Evolutionary conservation across 441 rosid genomes (phyloP), one percentile per base, ranked within the genome.

Genomic region (Codiaeum variegatum): DNA sequence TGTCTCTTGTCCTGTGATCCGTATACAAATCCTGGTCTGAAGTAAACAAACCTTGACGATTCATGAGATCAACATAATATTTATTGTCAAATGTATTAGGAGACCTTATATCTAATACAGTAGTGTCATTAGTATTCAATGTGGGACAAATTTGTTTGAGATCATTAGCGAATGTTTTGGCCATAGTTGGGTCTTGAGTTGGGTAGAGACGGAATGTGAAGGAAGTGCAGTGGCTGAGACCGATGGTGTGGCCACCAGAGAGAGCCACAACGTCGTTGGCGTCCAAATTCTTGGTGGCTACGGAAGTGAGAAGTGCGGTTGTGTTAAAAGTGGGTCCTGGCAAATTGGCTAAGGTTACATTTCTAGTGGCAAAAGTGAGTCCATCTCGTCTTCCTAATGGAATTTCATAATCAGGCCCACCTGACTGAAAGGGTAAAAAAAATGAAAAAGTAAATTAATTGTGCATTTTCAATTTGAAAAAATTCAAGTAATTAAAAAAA

Each of bases 21-120:
- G 79, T 76, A 81, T 87, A 94, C 71, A 94, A 47, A 54, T 91
- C 97, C 54, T 91, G 98, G 84, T 91, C 98, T 0, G 97, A 94
- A 0, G 93, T 89, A 77, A 94, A 88, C 44, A 91, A 72, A 1
- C 96, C 98, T 74, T 88, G 87, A 21, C 93, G 85, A 77, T 90
- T 90, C 93, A 88, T 82, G 64, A 94, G 85, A 71, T 92, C 78
- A 0, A 92, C 90, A 26, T 79, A 92, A 78, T 92, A 92, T 81
- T 90, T 88, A 80, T 92, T 94, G 77, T 94, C 98, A 52, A 94
- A 91, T 38, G 36, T 70, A 75, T 88, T 71, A 5, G 98, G 96
- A 0, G 88, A 77, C 58, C 93, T 79, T 68, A 90, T 76, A 73
- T 94, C 97, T 10, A 79, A 29, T 55, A 77, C 86, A 7, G 88